Evolutionary conservation across 441 rosid species (phyloP).

Genomic region (Pelargonium fulgidum): DNA sequence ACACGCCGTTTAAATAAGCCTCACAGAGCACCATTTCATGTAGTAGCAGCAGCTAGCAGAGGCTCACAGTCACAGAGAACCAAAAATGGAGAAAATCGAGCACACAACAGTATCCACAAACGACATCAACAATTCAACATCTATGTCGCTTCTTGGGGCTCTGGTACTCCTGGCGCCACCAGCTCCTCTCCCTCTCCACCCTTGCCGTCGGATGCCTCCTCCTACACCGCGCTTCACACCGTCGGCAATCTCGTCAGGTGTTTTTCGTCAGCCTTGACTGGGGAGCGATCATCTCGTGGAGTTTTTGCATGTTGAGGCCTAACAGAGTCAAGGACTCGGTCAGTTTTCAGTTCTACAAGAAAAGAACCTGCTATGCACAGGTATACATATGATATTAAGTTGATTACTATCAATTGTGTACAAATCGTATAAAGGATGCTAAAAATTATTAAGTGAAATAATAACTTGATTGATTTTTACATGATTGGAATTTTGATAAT

Average conservation of each 20-base stretch:
- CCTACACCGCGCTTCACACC: conserved; percentile 44
- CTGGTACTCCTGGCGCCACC: conserved; percentile 72
- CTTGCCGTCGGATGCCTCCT: conserved; percentile 31
- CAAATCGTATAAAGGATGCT: too few species aligned
- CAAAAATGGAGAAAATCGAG: conserved; percentile 52
- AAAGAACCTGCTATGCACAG: too few species aligned
- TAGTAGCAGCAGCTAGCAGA: too few species aligned
- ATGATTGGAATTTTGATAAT: too few species aligned
- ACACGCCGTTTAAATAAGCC: too few species aligned
- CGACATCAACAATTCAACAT: conserved; percentile 48
- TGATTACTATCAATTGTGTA: too few species aligned
- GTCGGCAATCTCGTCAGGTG: conserved; percentile 52
- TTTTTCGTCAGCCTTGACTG: conserved; percentile 64
- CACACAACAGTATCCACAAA: conserved; percentile 44
- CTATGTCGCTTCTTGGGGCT: conserved; percentile 67
- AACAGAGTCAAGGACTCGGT: conserved; percentile 55
- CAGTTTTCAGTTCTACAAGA: too few species aligned
- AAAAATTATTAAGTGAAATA: too few species aligned
- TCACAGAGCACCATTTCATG: too few species aligned
- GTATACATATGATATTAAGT: too few species aligned
- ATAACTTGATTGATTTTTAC: too few species aligned
- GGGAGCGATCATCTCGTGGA: conserved; percentile 63
- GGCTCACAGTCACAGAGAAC: background rate
- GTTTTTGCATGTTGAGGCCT: conserved; percentile 43
- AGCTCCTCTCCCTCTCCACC: conserved; percentile 45